Conservation (phyloP, 1,284 basidiomycete genomes). For the Lentinula novae-zelandiae region DNA sequence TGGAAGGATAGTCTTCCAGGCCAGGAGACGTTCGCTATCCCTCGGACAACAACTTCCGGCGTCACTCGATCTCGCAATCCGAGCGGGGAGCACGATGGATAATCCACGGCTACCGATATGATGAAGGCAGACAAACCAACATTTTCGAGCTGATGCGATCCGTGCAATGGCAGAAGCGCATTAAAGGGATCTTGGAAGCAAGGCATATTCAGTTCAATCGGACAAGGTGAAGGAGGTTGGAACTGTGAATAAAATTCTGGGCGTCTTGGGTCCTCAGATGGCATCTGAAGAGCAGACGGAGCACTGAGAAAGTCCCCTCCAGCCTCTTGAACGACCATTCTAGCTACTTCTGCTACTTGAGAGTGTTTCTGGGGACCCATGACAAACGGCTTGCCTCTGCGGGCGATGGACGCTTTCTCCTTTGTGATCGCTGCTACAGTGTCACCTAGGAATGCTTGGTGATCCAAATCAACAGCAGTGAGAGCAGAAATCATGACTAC, state of each 20-base stretch:
- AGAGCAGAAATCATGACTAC: slow-evolving; percentile 77
- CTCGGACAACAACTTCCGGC: slow-evolving; percentile 44
- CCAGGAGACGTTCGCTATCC: slow-evolving; percentile 69
- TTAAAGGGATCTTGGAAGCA: slow-evolving; percentile 39
- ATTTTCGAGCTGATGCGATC: slow-evolving; percentile 83
- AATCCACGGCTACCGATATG: slow-evolving; percentile 57
- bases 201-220: slow-evolving; percentile 37
- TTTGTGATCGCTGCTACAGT: slow-evolving; percentile 73
- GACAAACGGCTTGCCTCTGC: slow-evolving; percentile 67
- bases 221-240: slow-evolving; percentile 37
- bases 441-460: slow-evolving; percentile 85
- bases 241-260: slow-evolving; percentile 28
- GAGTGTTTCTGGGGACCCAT: slow-evolving; percentile 65
- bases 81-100: slow-evolving; percentile 28
- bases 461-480: slow-evolving; percentile 88
- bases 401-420: slow-evolving; percentile 86
- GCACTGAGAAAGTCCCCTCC: slow-evolving; percentile 40
- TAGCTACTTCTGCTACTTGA: slow-evolving; percentile 41
- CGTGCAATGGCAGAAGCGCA: slow-evolving; percentile 62
- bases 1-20: slow-evolving; percentile 82
- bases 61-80: slow-evolving; percentile 37
- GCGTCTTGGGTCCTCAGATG: slow-evolving; percentile 27
- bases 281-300: slow-evolving; percentile 19
- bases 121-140: slow-evolving; percentile 67
- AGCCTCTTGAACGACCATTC: slow-evolving; percentile 33